A percentile compares a stretch with the other conserved stretches of the same genome.
phyloP scores from a whole-genome alignment of 2,329 filamentous ascomycete genomes.

The Trichoderma sp. region DNA sequence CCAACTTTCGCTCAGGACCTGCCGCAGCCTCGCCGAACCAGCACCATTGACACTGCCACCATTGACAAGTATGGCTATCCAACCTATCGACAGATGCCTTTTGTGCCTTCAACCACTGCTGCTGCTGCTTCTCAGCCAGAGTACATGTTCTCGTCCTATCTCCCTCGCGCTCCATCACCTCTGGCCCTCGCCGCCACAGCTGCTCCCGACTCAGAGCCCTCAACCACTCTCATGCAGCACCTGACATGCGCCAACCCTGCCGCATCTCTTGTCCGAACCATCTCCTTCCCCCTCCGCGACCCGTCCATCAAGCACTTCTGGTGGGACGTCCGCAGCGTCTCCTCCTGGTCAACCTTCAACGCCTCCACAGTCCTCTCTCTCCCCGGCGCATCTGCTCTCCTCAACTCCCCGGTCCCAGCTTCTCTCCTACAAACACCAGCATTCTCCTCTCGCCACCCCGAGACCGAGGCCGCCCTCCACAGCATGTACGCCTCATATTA shows the following conservation, averaged over 20 bases:
- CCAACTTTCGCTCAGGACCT: conserved; percentile 56
- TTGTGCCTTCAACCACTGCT: conserved; percentile 35
- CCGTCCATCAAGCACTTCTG: conserved; percentile 82
- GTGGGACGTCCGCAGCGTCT: conserved; percentile 92
- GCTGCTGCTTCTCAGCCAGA: conserved; percentile 33
- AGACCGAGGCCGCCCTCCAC: conserved; percentile 77
- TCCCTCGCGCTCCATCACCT: conserved; percentile 52
- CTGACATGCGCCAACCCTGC: conserved; percentile 80
- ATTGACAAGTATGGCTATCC: conserved; percentile 77
- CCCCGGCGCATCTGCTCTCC: conserved; percentile 71
- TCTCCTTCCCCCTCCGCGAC: conserved; percentile 70
- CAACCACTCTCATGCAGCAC: conserved; percentile 76
- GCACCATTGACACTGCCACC: conserved; percentile 67
- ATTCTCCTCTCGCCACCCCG: conserved; percentile 67
- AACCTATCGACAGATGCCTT: conserved; percentile 77
- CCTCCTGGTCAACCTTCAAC: conserved; percentile 81
- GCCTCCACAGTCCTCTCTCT: conserved; percentile 71
- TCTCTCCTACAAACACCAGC: conserved; percentile 63
- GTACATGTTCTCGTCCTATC: conserved; percentile 52
- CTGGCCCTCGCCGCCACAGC: conserved; percentile 44
- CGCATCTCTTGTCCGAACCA: conserved; percentile 77
- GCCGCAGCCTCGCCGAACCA: conserved; percentile 56
- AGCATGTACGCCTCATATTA: conserved; percentile 77
- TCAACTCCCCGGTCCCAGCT: conserved; percentile 69
- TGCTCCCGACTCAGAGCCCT: conserved; percentile 51